These are phyloP conservation scores for Paraconiothyrium brasiliense DNA, from an alignment of 2,329 filamentous ascomycete species.

Conservation along the genomic window DNA sequence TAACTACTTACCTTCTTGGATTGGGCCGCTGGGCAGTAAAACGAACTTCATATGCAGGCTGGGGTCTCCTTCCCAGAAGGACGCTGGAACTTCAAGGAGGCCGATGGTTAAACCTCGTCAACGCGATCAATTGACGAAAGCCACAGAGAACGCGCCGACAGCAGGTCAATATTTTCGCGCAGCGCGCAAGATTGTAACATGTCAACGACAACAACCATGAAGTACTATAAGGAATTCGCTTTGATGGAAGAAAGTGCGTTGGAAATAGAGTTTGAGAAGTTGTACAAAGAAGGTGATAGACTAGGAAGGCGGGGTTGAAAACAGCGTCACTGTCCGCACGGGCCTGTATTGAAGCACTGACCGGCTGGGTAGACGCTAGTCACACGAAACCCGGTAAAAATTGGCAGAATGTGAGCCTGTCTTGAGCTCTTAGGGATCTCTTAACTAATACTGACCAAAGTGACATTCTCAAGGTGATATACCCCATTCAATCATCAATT, in stretches of 20 bases:
- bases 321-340: background rate
- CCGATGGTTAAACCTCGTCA: no score
- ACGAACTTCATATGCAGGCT: no score
- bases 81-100: no score
- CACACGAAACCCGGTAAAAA: background rate
- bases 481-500: background rate
- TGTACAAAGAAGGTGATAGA: background rate
- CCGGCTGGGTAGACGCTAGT: background rate
- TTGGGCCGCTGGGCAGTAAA: no score
- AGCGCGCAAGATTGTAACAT: no score
- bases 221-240: background rate
- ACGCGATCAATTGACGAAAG: no score
- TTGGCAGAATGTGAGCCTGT: background rate
- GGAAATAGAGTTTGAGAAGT: background rate
- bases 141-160: no score
- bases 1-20: no score
- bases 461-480: background rate
- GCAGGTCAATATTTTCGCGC: no score
- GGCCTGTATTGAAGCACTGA: background rate
- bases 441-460: background rate
- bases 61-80: no score
- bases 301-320: background rate
- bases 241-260: no score
- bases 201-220: background rate
- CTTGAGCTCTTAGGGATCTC: background rate